Percentiles rank a stretch among this genome's conserved stretches.
phyloP scores from a whole-genome alignment of 345 rosid genomes.

The Rhizophora apiculata region DNA sequence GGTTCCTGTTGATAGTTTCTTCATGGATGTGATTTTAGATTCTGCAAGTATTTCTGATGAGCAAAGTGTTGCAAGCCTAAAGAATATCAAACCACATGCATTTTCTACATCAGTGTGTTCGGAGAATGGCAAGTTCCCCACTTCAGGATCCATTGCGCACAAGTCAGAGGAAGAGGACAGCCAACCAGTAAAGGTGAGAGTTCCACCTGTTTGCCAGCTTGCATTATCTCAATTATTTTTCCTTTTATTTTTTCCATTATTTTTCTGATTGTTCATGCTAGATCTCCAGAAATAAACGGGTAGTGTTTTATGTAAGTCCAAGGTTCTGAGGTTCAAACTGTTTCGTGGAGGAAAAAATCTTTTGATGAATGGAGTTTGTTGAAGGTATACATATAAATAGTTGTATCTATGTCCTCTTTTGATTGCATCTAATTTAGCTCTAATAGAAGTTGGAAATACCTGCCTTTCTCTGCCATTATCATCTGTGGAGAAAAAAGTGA shows the following conservation, averaged over 20 bases:
- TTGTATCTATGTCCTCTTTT: background rate
- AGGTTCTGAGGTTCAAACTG: background rate
- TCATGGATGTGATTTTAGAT: slow-evolving; percentile 22
- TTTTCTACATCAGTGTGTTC: slow-evolving; percentile 29
- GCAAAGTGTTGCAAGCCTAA: slow-evolving; percentile 27
- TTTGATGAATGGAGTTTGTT: no score
- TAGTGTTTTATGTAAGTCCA: background rate
- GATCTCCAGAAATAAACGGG: background rate
- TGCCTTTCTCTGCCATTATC: background rate
- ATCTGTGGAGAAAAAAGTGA: background rate
- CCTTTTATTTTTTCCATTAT: background rate
- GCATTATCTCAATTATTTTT: background rate
- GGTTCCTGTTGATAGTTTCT: slow-evolving; percentile 16
- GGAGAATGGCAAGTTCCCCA: slow-evolving; percentile 18
- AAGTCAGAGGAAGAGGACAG: slow-evolving; percentile 12
- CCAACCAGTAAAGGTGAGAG: slow-evolving; percentile 25
- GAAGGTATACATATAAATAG: no score
- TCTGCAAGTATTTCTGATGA: slow-evolving; percentile 23
- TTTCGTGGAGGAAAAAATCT: no score
- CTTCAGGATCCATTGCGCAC: slow-evolving; percentile 8
- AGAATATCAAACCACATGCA: slow-evolving; percentile 26
- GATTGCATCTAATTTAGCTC: background rate
- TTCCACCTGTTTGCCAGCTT: slow-evolving; percentile 1
- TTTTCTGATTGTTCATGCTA: background rate
- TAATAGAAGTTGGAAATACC: background rate